Conservation (phyloP, 1,284 basidiomycete genomes). For the Marasmius sp. region DNA sequence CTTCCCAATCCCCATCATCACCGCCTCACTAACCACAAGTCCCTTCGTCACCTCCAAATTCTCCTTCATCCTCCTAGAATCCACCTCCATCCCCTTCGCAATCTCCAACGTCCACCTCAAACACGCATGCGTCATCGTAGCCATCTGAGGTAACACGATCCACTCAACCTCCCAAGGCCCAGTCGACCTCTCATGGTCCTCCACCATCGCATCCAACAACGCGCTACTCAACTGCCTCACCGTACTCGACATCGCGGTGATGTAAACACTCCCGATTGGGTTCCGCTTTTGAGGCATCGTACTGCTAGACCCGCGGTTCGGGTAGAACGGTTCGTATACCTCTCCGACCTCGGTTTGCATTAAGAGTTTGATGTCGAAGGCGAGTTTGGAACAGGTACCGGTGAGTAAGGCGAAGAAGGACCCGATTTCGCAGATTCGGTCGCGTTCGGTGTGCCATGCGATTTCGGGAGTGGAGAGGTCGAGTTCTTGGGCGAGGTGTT, state of each 20-base stretch:
- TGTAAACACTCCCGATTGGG: slow-evolving; percentile 41
- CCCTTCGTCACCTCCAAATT: slow-evolving; percentile 39
- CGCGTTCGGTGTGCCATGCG: slow-evolving; percentile 46
- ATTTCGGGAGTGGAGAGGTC: slow-evolving; percentile 37
- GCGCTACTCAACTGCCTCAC: slow-evolving; percentile 36
- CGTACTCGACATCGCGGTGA: slow-evolving; percentile 38
- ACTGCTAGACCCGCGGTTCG: slow-evolving; percentile 41
- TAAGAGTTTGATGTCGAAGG: slow-evolving; percentile 40
- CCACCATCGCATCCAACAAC: slow-evolving; percentile 44
- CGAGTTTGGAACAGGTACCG: slow-evolving; percentile 43
- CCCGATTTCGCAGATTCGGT: slow-evolving; percentile 41
- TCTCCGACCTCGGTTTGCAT: slow-evolving; percentile 47
- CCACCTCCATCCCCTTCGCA: slow-evolving; percentile 37
- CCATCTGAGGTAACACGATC: slow-evolving; percentile 43
- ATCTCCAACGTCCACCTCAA: slow-evolving; percentile 34
- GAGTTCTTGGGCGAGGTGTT: slow-evolving; percentile 32
- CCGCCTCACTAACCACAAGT: slow-evolving; percentile 40
- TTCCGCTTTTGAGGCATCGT: slow-evolving; percentile 50
- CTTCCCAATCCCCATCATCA: slow-evolving; percentile 45
- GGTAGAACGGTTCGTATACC: slow-evolving; percentile 39
- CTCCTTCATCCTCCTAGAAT: slow-evolving; percentile 35
- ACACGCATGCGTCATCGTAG: slow-evolving; percentile 37
- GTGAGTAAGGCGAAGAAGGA: slow-evolving; percentile 40
- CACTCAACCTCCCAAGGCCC: slow-evolving; percentile 50
- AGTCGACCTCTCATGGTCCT: slow-evolving; percentile 46